phyloP scores from a whole-genome alignment of 169 alveolate species.

The Plasmodium fragile region DNA sequence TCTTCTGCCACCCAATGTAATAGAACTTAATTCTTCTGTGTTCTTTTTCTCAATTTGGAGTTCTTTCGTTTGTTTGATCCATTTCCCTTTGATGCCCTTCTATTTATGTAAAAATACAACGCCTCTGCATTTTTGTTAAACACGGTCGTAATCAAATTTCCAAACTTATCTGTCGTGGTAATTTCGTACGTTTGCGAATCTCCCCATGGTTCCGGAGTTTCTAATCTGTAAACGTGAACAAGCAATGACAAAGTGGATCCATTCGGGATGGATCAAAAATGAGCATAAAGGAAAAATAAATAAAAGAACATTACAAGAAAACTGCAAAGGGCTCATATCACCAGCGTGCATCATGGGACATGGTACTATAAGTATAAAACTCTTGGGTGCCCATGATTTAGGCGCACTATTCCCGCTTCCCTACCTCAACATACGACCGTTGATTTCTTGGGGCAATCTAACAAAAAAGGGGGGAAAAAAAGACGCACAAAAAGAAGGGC shows the following conservation, averaged over 20 bases:
- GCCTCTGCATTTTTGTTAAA: conserved; percentile 50
- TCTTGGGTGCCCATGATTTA: neutral
- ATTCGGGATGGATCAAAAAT: neutral
- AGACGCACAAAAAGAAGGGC: neutral
- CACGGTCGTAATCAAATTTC: conserved; percentile 46
- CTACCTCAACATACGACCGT: conserved; percentile 61
- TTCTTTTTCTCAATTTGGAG: conserved; percentile 36
- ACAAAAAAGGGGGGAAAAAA: conserved; percentile 22
- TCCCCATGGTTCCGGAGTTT: conserved; percentile 74
- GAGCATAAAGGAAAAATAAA: neutral
- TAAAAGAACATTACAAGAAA: neutral
- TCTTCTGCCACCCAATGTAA: neutral
- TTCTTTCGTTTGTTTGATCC: conserved; percentile 9
- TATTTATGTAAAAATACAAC: conserved; percentile 44
- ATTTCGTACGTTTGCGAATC: conserved; percentile 52
- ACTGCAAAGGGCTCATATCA: neutral
- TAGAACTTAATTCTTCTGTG: neutral
- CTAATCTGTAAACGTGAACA: conserved; percentile 31
- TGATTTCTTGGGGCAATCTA: conserved; percentile 1
- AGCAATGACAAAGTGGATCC: neutral
- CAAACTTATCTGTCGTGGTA: neutral
- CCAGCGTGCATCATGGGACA: neutral
- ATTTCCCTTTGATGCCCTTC: neutral
- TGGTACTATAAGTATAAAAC: neutral
- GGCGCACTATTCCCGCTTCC: neutral